Evolutionary conservation across 176 grass and related monocot species (phyloP).

Genomic region (Carex littledalei): DNA sequence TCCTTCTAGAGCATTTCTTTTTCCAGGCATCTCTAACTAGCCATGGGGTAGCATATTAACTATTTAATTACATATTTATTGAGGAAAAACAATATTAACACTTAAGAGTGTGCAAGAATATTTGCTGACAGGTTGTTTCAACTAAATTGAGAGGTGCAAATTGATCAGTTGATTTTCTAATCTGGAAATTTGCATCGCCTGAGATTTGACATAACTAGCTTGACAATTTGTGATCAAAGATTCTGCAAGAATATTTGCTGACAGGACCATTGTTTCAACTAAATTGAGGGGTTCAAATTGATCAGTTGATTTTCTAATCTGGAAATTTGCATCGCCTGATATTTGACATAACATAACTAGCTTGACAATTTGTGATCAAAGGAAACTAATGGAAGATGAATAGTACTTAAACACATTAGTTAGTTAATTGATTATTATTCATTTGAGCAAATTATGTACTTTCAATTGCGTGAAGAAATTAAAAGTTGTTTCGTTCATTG

Average conservation of each 20-base stretch:
- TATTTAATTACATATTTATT: no score
- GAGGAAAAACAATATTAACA: no score
- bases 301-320: background rate
- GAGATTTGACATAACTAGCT: background rate
- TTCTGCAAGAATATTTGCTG: background rate
- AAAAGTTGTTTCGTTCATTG: background rate
- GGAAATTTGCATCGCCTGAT: background rate
- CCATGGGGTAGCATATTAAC: background rate
- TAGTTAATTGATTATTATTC: background rate
- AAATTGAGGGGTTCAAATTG: background rate
- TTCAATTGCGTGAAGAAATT: background rate
- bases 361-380: background rate
- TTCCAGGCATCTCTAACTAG: no score
- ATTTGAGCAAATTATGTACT: background rate
- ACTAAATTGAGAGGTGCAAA: background rate
- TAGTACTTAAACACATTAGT: background rate
- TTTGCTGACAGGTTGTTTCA: background rate
- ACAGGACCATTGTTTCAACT: background rate
- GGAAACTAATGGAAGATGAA: background rate
- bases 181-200: background rate
- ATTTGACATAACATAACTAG: background rate
- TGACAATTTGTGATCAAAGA: background rate
- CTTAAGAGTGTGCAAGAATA: background rate
- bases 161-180: background rate
- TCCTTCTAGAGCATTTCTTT: background rate